Base-by-base conservation (phyloP, 2,329 filamentous ascomycete species). In the Monosporascus cannonballus region DNA sequence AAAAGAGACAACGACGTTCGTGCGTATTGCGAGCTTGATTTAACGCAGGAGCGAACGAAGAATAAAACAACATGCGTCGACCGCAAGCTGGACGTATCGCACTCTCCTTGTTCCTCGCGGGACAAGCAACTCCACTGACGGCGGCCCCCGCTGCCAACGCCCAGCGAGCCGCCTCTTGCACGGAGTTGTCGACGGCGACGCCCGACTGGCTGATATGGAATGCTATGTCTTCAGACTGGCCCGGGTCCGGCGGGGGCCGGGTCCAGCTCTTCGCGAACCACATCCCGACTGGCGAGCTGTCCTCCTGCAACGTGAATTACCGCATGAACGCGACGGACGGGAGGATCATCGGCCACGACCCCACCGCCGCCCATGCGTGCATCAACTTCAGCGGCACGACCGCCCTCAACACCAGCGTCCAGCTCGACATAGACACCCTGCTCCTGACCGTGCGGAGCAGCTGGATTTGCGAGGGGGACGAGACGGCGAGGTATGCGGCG, bases 181-280 rank as follows among this genome's bases (percentile, higher is more conserved):
- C 51, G 3, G 54, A 54, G 1, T 18, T 58, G 6, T 58, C 56
- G 27, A 50, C 52, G 5, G 47, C 52, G 5, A 48, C 50, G 6
- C 57, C 57, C 0, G 55, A 55, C 48, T 59, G 57, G 57, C 30
- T 51, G n/a, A 15, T 59, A 20, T 36, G 51, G 6, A 53, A 59
- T 14, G 57, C 57, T 3, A 46, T 39, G 2, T 59, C 57, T 1
- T 59, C 57, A 6, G 57, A 59, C 56, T 59, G 57, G 57, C 54
- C 57, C 3, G 57, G 56, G 3, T 51, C 56, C 2, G 51, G 48
- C 6, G 42, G 51, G n/a, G 57, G 57, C 1, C 56, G 56, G 2
- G 56, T 59, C 7, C 52, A 56, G 54, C 30, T 59, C 7, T 59
- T 58, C 48, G 52, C 57, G 6, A 47, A 30, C 6, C 57, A 59